phyloP scores from a whole-genome alignment of 2,329 filamentous ascomycete species.

The Ceratocystiopsis brevicomis region DNA sequence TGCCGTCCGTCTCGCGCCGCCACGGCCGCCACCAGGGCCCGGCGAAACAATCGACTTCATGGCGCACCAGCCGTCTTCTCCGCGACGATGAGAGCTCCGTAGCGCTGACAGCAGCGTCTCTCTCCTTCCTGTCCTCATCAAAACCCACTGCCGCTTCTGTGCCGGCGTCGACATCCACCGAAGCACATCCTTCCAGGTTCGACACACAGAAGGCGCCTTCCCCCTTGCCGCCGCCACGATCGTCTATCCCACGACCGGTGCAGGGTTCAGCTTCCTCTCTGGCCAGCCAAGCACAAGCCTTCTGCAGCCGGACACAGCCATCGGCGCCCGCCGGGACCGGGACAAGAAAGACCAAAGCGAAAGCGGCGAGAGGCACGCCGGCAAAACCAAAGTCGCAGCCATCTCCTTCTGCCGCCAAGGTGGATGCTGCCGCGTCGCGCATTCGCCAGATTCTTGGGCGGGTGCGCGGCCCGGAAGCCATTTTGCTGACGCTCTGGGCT shows the following conservation, averaged over 20 bases:
- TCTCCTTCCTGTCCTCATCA: neutral
- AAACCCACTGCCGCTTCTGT: neutral
- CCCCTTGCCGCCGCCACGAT: neutral
- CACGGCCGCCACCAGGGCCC: no score
- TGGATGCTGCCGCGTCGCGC: neutral
- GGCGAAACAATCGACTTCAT: no score
- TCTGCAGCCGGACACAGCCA: neutral
- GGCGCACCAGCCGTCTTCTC: neutral
- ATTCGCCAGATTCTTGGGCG: neutral
- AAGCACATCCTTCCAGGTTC: neutral
- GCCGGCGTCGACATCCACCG: neutral
- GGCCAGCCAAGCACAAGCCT: constrained; percentile 1
- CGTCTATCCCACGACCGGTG: neutral
- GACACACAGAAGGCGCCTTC: neutral
- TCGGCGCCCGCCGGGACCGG: neutral
- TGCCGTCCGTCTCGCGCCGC: neutral
- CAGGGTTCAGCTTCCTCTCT: neutral
- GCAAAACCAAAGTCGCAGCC: neutral
- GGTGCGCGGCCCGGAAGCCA: neutral
- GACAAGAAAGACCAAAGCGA: neutral
- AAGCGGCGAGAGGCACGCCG: no score
- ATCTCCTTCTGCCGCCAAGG: neutral
- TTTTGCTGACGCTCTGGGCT: neutral
- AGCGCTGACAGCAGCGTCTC: no score
- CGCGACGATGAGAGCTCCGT: neutral